Conservation (phyloP, 768 basidiomycete genomes). For the Macrolepiota albuminosa region DNA sequence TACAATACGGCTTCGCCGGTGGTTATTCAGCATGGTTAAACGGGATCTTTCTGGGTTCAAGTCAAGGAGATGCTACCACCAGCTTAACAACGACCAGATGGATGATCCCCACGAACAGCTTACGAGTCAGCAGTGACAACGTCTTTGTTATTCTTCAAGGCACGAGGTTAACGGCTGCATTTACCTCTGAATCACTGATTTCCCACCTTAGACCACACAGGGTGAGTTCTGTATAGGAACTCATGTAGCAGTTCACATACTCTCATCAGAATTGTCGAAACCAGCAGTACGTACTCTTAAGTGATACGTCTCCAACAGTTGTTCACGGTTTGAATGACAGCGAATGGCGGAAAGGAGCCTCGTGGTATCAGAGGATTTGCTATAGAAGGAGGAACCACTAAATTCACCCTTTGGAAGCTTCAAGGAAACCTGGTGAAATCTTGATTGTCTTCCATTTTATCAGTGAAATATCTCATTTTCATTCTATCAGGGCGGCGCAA, state of each 20-base stretch:
- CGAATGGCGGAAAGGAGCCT: conserved; percentile 46
- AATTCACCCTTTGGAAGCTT: conserved; percentile 35
- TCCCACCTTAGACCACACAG: conserved; percentile 39
- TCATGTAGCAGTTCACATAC: not conserved
- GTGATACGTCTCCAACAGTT: not conserved
- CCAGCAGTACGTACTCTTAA: conserved; percentile 33
- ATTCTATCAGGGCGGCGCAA: conserved; percentile 28
- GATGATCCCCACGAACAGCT: conserved; percentile 29
- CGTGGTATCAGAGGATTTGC: conserved; percentile 43
- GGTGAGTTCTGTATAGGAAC: conserved; percentile 23
- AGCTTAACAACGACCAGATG: conserved; percentile 40
- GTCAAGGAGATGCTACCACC: conserved; percentile 36
- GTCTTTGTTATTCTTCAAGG: conserved; percentile 36
- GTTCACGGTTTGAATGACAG: conserved; percentile 17
- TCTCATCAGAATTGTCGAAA: conserved; percentile 36
- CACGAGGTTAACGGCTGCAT: conserved; percentile 4
- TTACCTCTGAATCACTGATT: not conserved
- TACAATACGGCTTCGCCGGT: conserved; percentile 47
- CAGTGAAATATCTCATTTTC: not conserved
- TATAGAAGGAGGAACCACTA: conserved; percentile 35
- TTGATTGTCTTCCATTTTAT: not conserved
- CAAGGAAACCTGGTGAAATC: conserved; percentile 33
- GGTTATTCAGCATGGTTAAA: conserved; percentile 51
- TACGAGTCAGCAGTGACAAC: conserved; percentile 35
- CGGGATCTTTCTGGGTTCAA: conserved; percentile 44